Percentiles rank a stretch among this genome's conserved stretches.
Evolutionary conservation across 2,329 filamentous ascomycete genomes (phyloP).

Genomic region (Ophiostoma piceae): DNA sequence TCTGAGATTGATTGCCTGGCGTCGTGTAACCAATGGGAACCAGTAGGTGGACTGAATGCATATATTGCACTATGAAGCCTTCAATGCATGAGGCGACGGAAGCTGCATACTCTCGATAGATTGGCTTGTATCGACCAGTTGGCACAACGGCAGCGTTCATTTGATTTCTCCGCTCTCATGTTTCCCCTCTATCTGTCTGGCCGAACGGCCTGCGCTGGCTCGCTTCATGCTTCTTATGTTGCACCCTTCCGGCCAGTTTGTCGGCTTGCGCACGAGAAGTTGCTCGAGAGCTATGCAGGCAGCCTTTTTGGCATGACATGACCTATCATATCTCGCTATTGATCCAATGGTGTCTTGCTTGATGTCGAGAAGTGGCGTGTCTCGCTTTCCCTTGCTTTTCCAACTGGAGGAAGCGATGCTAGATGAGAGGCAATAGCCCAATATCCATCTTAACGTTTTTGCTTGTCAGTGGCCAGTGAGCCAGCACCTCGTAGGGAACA

Average conservation of each 20-base stretch:
- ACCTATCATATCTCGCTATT: slow-evolving; percentile 1
- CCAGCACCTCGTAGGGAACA: background rate
- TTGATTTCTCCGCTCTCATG: background rate
- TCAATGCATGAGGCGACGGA: background rate
- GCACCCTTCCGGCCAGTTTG: background rate
- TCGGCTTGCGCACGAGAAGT: slow-evolving; percentile 14
- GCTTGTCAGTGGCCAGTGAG: background rate
- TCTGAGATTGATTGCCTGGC: slow-evolving; percentile 6
- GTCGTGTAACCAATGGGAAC: background rate
- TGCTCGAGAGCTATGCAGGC: background rate
- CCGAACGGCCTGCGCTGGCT: background rate
- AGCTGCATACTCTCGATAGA: background rate
- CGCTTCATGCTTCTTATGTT: background rate
- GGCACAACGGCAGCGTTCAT: background rate
- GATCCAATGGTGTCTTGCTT: background rate
- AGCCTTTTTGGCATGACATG: slow-evolving; percentile 15
- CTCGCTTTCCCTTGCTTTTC: background rate
- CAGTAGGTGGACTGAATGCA: background rate
- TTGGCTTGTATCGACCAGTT: background rate
- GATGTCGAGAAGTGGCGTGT: background rate
- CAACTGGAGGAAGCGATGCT: too few species aligned
- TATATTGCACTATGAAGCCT: background rate
- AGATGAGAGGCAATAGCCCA: background rate
- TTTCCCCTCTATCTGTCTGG: background rate
- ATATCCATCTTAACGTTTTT: background rate